Percentiles rank a stretch among this genome's conserved stretches.
Conservation (phyloP, 805 yeast species). For the Schwanniomyces polymorphus region DNA sequence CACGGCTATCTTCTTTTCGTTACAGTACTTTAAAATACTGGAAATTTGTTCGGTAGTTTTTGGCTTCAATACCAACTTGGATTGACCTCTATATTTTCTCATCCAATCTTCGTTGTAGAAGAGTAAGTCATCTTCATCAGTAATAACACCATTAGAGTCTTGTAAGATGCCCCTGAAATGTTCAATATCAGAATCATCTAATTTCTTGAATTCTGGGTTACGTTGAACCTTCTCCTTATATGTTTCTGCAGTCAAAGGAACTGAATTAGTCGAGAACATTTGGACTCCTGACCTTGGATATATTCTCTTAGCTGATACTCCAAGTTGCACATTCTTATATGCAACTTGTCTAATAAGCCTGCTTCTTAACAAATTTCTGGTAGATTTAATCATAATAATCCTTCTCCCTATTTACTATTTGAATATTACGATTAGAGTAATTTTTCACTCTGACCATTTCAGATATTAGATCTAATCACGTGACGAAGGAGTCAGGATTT, state of each 20-base stretch:
- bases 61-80: slow-evolving; percentile 79
- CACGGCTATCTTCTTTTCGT: slow-evolving; percentile 72
- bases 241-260: slow-evolving; percentile 66
- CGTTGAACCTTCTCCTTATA: slow-evolving; percentile 60
- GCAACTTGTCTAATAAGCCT: background rate
- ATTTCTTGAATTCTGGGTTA: slow-evolving; percentile 47
- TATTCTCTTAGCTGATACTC: background rate
- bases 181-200: slow-evolving; percentile 57
- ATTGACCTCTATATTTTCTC: slow-evolving; percentile 90
- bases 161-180: slow-evolving; percentile 62
- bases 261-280: slow-evolving; percentile 28
- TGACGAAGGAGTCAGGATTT: background rate
- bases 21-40: slow-evolving; percentile 75
- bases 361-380: background rate
- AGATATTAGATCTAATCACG: background rate
- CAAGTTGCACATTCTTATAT: background rate
- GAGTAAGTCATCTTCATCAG: slow-evolving; percentile 62
- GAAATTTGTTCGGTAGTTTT: slow-evolving; percentile 77
- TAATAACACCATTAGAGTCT: slow-evolving; percentile 46
- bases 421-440: background rate
- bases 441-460: background rate
- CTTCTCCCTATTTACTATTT: background rate
- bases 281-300: background rate
- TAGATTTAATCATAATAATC: background rate
- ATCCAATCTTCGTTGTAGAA: slow-evolving; percentile 90